A percentile compares a stretch with the other conserved stretches of the same genome.
Evolutionary conservation across 2,329 filamentous ascomycete genomes (phyloP).

Genomic region (Basipetospora chlamydospora): DNA sequence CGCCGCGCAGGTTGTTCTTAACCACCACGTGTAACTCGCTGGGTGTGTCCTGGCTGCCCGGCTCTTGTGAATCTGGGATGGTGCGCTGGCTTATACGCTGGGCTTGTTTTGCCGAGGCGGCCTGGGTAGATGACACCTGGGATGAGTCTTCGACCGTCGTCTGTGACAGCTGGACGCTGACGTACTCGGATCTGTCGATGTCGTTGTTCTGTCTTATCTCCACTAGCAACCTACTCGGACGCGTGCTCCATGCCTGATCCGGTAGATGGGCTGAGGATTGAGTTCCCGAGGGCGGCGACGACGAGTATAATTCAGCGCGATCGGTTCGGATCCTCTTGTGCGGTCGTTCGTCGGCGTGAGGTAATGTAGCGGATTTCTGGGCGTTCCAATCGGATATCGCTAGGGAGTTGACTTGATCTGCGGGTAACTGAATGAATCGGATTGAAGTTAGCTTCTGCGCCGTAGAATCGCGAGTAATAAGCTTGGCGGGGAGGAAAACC

Average conservation of each 20-base stretch:
- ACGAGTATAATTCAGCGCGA: constrained; percentile 13
- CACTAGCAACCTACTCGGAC: too few species aligned
- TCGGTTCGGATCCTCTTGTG: constrained; percentile 12
- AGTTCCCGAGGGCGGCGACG: constrained; percentile 15
- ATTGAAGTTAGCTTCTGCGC: too few species aligned
- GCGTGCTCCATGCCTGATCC: constrained; percentile 9
- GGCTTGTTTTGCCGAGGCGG: constrained; percentile 14
- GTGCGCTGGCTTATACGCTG: constrained; percentile 19
- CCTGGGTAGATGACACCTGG: constrained; percentile 11
- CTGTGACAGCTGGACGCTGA: constrained; percentile 17
- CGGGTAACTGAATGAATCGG: too few species aligned
- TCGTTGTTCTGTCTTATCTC: constrained; percentile 16
- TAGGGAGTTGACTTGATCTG: constrained; percentile 3
- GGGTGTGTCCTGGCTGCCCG: constrained; percentile 4
- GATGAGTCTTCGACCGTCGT: constrained; percentile 14
- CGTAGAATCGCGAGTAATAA: too few species aligned
- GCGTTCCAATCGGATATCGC: constrained; percentile 3
- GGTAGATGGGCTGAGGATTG: constrained; percentile 10
- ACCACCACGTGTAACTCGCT: constrained; percentile 13
- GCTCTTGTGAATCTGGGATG: constrained; percentile 30
- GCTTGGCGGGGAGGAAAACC: too few species aligned
- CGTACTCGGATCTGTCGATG: constrained; percentile 21
- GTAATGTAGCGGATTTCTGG: background rate
- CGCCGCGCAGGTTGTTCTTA: constrained; percentile 7
- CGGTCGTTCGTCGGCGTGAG: constrained; percentile 6